phyloP scores from a whole-genome alignment of 805 yeast species.

The Zygosaccharomyces kombuchaensis region DNA sequence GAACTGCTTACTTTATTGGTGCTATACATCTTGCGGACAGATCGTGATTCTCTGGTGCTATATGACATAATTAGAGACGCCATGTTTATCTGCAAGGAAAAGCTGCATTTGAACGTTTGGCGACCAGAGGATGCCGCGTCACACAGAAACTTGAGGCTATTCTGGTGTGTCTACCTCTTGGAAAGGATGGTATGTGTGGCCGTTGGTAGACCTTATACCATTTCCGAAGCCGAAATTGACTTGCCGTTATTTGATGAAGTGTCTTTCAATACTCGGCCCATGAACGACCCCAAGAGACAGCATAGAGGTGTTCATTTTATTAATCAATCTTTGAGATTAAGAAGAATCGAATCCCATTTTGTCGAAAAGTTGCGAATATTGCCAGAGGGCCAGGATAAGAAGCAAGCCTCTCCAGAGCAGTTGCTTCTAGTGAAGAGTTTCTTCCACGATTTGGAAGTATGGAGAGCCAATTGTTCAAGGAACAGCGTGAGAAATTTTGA shows the following conservation, averaged over 20 bases:
- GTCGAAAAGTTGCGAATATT: slow-evolving; percentile 48
- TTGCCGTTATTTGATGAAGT: slow-evolving; percentile 49
- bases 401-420: slow-evolving; percentile 33
- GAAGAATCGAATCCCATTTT: slow-evolving; percentile 57
- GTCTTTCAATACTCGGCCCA: slow-evolving; percentile 27
- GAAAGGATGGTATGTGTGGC: slow-evolving; percentile 61
- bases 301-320: slow-evolving; percentile 41
- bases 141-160: slow-evolving; percentile 47
- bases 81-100: slow-evolving; percentile 40
- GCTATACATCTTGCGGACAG: slow-evolving; percentile 55
- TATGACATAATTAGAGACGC: slow-evolving; percentile 53
- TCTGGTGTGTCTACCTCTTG: slow-evolving; percentile 61
- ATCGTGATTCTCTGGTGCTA: slow-evolving; percentile 51
- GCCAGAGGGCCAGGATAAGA: slow-evolving; percentile 21
- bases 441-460: slow-evolving; percentile 51
- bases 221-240: slow-evolving; percentile 49
- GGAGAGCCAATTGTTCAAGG: slow-evolving; percentile 51
- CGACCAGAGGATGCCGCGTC: slow-evolving; percentile 23
- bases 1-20: slow-evolving; percentile 51
- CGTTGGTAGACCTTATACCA: slow-evolving; percentile 52
- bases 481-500: slow-evolving; percentile 43
- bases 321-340: slow-evolving; percentile 51
- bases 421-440: slow-evolving; percentile 48
- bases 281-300: slow-evolving; percentile 11
- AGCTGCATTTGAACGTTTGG: slow-evolving; percentile 28